These are phyloP conservation scores for Colletotrichum somersetense DNA, from an alignment of 2,329 filamentous ascomycete species.

Conservation along the genomic window DNA sequence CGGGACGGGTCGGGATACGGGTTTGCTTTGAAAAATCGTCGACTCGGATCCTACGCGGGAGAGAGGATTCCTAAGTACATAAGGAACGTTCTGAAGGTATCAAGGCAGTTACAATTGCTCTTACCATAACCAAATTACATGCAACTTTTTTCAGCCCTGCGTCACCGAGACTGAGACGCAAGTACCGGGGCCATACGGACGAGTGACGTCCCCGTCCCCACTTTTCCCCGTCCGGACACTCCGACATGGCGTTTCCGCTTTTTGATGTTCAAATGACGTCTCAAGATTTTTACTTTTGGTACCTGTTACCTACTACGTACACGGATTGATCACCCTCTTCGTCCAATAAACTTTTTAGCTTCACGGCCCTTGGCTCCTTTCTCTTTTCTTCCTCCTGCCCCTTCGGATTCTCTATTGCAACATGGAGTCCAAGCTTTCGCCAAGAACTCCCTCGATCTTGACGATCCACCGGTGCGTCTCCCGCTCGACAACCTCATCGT, in stretches of 20 bases:
- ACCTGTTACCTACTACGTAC: conserved; percentile 9
- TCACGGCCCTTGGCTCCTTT: neutral
- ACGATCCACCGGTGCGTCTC: conserved; percentile 93
- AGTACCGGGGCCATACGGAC: neutral
- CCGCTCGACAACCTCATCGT: conserved; percentile 91
- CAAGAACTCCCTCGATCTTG: conserved; percentile 88
- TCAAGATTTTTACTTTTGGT: conserved; percentile 2
- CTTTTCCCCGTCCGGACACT: conserved; percentile 12
- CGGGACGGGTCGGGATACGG: conserved; percentile 3
- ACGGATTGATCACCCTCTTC: neutral
- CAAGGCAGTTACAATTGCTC: neutral
- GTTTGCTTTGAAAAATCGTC: neutral
- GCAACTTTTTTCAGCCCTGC: conserved; percentile 11
- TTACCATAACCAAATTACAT: neutral
- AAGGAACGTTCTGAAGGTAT: neutral
- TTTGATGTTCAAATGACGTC: conserved; percentile 27
- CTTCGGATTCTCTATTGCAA: conserved; percentile 72
- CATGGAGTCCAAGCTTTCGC: conserved; percentile 93
- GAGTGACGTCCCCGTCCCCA: conserved; percentile 19
- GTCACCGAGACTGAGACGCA: conserved; percentile 13
- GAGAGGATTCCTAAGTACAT: neutral
- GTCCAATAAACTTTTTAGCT: neutral
- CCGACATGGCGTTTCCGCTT: conserved; percentile 11
- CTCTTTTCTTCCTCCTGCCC: neutral
- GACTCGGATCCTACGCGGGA: neutral